Conservation (phyloP, 306 rosid genomes). For the Lathyrus oleraceus region DNA sequence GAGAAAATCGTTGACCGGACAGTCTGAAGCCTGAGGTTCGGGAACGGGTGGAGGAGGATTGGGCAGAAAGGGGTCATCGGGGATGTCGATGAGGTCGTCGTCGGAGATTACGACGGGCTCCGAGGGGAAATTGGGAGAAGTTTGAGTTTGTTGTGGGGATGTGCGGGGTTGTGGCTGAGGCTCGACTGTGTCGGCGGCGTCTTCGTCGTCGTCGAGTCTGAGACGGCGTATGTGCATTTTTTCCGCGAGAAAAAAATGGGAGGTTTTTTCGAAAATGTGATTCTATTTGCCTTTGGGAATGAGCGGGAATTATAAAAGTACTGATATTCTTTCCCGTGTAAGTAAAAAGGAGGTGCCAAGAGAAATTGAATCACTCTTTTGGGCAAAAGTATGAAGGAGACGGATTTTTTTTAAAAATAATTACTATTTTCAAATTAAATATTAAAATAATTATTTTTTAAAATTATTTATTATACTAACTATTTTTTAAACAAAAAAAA, state of each 20-base stretch:
- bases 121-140: slow-evolving; percentile 30
- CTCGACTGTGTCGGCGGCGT: slow-evolving; percentile 13
- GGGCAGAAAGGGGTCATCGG: slow-evolving; percentile 55
- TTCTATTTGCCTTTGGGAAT: background rate
- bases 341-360: background rate
- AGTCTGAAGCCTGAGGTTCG: slow-evolving; percentile 28
- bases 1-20: slow-evolving; percentile 61
- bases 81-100: slow-evolving; percentile 63
- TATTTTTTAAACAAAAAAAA: too few relatives aligned
- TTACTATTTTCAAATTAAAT: too few relatives aligned
- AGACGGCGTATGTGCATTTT: slow-evolving; percentile 73
- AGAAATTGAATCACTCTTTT: background rate
- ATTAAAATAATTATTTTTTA: too few relatives aligned
- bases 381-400: background rate
- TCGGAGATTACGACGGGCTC: slow-evolving; percentile 62
- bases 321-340: background rate
- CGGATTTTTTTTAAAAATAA: too few relatives aligned
- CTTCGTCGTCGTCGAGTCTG: slow-evolving; percentile 57
- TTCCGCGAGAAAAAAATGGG: background rate
- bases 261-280: slow-evolving; percentile 4
- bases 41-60: slow-evolving; percentile 39
- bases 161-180: slow-evolving; percentile 30
- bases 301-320: slow-evolving; percentile 20
- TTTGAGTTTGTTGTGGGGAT: slow-evolving; percentile 19
- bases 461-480: too few relatives aligned